Base-by-base conservation (phyloP, 768 basidiomycete genomes). In the Tricholoma terreum region DNA sequence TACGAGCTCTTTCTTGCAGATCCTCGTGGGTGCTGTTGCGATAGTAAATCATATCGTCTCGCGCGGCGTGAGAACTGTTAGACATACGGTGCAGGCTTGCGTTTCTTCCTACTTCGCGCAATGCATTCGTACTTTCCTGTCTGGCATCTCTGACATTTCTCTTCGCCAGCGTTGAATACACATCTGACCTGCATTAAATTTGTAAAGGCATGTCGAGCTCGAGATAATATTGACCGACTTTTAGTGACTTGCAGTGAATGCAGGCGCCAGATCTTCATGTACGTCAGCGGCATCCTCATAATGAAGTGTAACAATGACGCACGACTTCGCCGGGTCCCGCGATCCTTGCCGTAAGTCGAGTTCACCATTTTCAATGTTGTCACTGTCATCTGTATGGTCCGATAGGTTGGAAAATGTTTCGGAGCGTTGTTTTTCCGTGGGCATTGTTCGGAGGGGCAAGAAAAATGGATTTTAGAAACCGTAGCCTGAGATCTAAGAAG, bases 191-290 rank as follows among this genome's bases (percentile, higher is more conserved):
- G 55, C 4, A 12, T 31, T n/a, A 53, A 38, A 15, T 43, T 19
- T 36, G 27, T 15, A 17, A 35, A 8, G 46, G 22, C 14, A 50
- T 5, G 34, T 34, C 11, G 11, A 48, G 15, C 4, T 31, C n/a
- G 15, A 30, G 7, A n/a, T 46, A 7, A 54, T 49, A 24, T 36
- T 19, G 24, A 62, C 69, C 46, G 50, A 80, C 83, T 68, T 83
- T 84, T 43, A 83, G 73, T 6, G 80, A 79, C 67, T 84, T 83
- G 68, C 83, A 84, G 57, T 83, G 79, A 24, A 80, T 76, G 66
- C 82, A 83, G 30, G 82, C 83, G 22, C 80, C 79, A 53, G 77
- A 72, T 33, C 82, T 83, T 48, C 14, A 50, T 22, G 33, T 45
- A 40, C n/a, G 10, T 52, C 9, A 40, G 14, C 21, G 36, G 19